A percentile compares a stretch with the other conserved stretches of the same genome.
Evolutionary conservation across 805 yeast genomes (phyloP).

Genomic region (Candida koratica): DNA sequence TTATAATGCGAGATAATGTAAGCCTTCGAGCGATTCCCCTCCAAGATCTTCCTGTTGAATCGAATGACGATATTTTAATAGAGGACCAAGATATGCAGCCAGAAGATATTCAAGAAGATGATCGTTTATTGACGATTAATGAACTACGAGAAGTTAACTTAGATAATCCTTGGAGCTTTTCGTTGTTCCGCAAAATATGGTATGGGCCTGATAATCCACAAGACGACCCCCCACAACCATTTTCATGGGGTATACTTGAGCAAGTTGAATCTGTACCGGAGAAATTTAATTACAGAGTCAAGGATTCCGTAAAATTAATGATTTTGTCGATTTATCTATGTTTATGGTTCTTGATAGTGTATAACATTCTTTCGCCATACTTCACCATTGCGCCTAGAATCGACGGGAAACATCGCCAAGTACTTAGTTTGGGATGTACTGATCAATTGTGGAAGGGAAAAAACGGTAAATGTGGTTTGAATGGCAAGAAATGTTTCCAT

Average conservation of each 20-base stretch:
- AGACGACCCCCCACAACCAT: slow-evolving; percentile 47
- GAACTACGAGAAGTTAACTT: slow-evolving; percentile 1
- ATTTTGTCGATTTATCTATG: slow-evolving; percentile 37
- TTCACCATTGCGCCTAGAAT: slow-evolving; percentile 39
- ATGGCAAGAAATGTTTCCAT: slow-evolving; percentile 58
- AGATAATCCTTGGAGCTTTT: not conserved
- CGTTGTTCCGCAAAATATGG: slow-evolving; percentile 35
- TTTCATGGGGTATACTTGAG: slow-evolving; percentile 13
- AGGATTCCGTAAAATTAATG: slow-evolving; percentile 22
- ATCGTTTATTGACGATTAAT: not conserved
- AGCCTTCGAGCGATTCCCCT: slow-evolving; percentile 1
- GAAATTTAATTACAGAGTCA: slow-evolving; percentile 24
- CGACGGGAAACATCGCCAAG: slow-evolving; percentile 13
- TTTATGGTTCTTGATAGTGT: slow-evolving; percentile 42
- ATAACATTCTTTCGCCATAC: slow-evolving; percentile 42
- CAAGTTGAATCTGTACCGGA: slow-evolving; percentile 12
- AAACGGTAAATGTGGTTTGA: slow-evolving; percentile 69
- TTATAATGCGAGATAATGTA: slow-evolving; percentile 3
- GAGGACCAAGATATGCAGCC: not conserved
- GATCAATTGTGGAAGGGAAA: slow-evolving; percentile 67
- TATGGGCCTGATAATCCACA: slow-evolving; percentile 49
- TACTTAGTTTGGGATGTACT: slow-evolving; percentile 46
- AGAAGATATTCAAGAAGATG: not conserved
- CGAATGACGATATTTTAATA: not conserved
- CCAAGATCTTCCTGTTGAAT: not conserved